Evolutionary conservation across 2,329 filamentous ascomycete genomes (phyloP).

Genomic region (Rhynchosporium agropyri): DNA sequence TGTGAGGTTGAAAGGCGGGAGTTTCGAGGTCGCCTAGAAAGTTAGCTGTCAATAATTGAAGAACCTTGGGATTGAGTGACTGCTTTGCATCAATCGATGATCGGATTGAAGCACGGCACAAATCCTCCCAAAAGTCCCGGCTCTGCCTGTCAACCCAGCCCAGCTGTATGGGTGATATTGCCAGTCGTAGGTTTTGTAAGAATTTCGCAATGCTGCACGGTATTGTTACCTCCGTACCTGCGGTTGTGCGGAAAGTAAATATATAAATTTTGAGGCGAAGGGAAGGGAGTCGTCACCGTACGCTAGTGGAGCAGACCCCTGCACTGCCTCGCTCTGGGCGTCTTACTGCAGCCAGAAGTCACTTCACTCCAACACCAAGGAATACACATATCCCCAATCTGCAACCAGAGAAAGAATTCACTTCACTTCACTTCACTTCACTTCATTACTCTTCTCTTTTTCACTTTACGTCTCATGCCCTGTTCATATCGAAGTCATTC

Average conservation of each 20-base stretch:
- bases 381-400: background rate
- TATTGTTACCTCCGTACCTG: background rate
- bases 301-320: background rate
- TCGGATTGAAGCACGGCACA: background rate
- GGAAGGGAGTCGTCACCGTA: background rate
- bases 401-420: background rate
- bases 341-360: background rate
- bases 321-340: background rate
- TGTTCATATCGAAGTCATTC: background rate
- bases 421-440: background rate
- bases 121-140: background rate
- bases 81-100: constrained; percentile 3
- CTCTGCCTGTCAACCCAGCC: background rate
- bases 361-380: constrained; percentile 3
- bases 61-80: background rate
- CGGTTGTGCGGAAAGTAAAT: background rate
- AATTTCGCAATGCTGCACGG: background rate
- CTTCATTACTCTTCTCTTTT: background rate
- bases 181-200: background rate
- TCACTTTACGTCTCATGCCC: background rate
- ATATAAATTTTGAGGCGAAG: background rate
- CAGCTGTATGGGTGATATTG: background rate
- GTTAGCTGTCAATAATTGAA: background rate
- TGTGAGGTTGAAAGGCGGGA: background rate
- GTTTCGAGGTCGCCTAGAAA: constrained; percentile 2